Base-by-base conservation (phyloP, 1,139 yeast species). In the Insectozyma bohioensis region DNA sequence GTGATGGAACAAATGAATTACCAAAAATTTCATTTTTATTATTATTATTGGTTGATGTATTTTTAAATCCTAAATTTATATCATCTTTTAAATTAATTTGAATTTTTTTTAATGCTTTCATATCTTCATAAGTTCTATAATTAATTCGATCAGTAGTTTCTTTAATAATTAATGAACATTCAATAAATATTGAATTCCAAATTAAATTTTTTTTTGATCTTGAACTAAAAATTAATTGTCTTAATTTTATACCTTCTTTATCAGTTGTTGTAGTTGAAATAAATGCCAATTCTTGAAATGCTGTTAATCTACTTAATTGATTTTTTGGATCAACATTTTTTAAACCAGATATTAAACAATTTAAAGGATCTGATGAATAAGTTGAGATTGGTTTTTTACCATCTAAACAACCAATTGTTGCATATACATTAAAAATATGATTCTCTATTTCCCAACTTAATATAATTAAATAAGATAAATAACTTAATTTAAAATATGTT, bases 391-490 rank as follows among this genome's bases (percentile, higher is more conserved):
- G 78, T 37, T 77, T 78, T 16, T 81, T 80, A 20, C 86, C 78
- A 48, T 84, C 87, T 31, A 84, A 57, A 45, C 97, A 92, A 0
- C 97, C 96, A 40, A 85, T 72, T 6, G 88, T 73, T 51, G 90
- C 72, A 55, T 86, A 90, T 4, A 87, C 81, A 42, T 77, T 67
- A 51, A 79, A 88, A 2, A 79, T 63, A 38, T 75, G 72, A 54
- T 85, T 83, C 20, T 76, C 58, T 8, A 76, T 40, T 45, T 82
- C 88, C 85, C 88, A 84, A 13, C 67, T 48, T 25, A 71, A 46
- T 4, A 70, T 46, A 4, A 72, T 43, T 8, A 71, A 47, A 40
- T 69, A 64, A 4, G 78, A 58, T 2, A 67, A 47, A 26, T 64
- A 53, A 2, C 67, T 47, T 5, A 73, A 44, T 29, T 62, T 56